Base-by-base conservation (phyloP, 768 basidiomycete genomes). In the Kwoniella dejecticola region DNA sequence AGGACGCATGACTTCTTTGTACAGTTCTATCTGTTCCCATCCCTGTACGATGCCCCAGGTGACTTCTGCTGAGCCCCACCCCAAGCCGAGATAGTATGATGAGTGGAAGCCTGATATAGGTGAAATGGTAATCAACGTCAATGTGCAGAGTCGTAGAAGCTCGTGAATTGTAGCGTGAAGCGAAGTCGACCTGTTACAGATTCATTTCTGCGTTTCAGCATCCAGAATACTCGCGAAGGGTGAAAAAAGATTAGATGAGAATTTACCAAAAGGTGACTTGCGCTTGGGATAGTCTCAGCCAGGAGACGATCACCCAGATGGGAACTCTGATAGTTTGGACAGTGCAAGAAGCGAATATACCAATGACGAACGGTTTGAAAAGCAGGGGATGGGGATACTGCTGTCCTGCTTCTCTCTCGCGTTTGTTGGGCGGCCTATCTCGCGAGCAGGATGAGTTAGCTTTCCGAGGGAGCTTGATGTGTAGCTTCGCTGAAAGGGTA, bases 41-140 rank as follows among this genome's bases (percentile, higher is more conserved):
- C 72, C 77, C 52, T 74, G 67, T 0, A 72, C 63, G 10, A 77
- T 73, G 1, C 77, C 75, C 74, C 75, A 78, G 7, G 69, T 60
- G 0, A 65, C 72, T 59, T 78, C 77, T 2, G 77, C 77, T 1
- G 65, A 50, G 17, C 75, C 75, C 75, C 75, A 78, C 3, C 77
- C 77, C 36, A 78, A 53, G 11, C 71, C 77, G n/a, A 78, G 71
- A 55, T 75, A 74, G 45, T 76, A 78, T 4, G 69, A 69, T 17
- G 71, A 72, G 49, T 76, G 75, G 33, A 72, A 74, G n/a, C 70
- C 74, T 15, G 68, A 71, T 12, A 62, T 67, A 1, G 72, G 68
- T 3, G 66, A 66, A 2, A 73, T 70, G n/a, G 60, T 57, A 36
- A 74, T 64, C 15, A 78, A 46, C 21, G 71, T 62, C 10, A 77